Base-by-base conservation (phyloP, 768 basidiomycete genomes). In the Lentinula detonsa region DNA sequence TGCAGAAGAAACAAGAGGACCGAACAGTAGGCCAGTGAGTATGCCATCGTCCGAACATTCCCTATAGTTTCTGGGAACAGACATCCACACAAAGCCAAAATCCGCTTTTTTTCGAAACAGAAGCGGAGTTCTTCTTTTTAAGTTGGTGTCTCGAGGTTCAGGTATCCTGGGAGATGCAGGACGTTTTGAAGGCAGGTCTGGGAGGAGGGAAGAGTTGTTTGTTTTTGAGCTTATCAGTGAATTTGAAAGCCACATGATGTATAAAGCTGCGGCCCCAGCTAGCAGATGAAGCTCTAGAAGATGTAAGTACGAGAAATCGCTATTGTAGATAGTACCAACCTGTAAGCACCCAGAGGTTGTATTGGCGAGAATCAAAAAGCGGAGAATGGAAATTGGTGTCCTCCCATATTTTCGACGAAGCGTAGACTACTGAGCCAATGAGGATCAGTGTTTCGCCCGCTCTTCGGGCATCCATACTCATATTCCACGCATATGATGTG, bases 51-150 rank as follows among this genome's bases (percentile, higher is more conserved):
- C 95, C 11, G 81, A 73, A 51, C 87, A 89, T 60, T 90, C 85
- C 90, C 91, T 80, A 69, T 91, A 94, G 68, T 94, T 92, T 72
- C 92, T 91, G 0, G 90, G 88, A 4, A 92, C 90, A 15, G 91
- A 89, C 92, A 94, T 93, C 91, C 91, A 94, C 28, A 93, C 81
- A 68, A 85, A 90, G 37, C 86, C 85, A 60, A 85, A 84, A 66
- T 84, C 81, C 23, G 75, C 74, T 72, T 80, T 62, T 74, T 75
- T 55, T 66, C 65, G 33, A 66, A 34, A 66, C 57, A 31, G 70
- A 69, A 56, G 63, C 48, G 57, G 69, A 62, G 18, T 69, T 62
- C 7, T 65, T 48, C 18, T 57, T 50, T 81, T 83, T 6, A 23
- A 11, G 68, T 72, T 81, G 49, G 64, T 65, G 10, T 86, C 84